Conservation (phyloP, 2,329 filamentous ascomycete genomes). For the Aureobasidium pullulans region DNA sequence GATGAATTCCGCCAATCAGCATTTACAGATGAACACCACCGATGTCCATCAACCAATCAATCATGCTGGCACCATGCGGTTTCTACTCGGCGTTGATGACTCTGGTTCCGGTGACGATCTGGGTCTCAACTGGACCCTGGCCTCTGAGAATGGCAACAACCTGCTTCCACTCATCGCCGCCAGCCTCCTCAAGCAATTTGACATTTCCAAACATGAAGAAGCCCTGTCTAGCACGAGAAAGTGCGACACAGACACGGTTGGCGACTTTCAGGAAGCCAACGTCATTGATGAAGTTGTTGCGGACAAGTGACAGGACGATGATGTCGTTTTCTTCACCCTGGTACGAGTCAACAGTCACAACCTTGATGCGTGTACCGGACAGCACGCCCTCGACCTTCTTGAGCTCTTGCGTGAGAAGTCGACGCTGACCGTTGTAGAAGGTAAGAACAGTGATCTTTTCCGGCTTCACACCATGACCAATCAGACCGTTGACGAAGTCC, state of each 20-base stretch:
- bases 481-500: constrained; percentile 63
- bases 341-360: constrained; percentile 80
- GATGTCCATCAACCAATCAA: not conserved
- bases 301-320: constrained; percentile 70
- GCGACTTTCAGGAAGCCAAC: constrained; percentile 69
- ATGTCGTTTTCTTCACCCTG: constrained; percentile 89
- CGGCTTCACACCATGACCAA: constrained; percentile 55
- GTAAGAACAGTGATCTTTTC: constrained; percentile 70
- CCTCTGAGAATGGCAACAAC: constrained; percentile 3
- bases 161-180: constrained; percentile 2
- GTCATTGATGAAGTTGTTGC: constrained; percentile 51
- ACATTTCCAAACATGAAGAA: constrained; percentile 82
- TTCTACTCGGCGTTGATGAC: not conserved
- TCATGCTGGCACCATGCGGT: not conserved
- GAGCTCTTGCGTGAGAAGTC: constrained; percentile 50
- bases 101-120: not conserved
- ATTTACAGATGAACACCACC: not conserved
- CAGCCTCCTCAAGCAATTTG: constrained; percentile 34
- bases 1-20: no score
- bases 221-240: constrained; percentile 66
- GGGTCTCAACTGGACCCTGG: constrained; percentile 1
- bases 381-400: constrained; percentile 15
- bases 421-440: constrained; percentile 80
- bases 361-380: constrained; percentile 33
- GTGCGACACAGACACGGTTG: constrained; percentile 55